Evolutionary conservation across 2,329 filamentous ascomycete genomes (phyloP).

Genomic region (Aspergillus transmontanensis): DNA sequence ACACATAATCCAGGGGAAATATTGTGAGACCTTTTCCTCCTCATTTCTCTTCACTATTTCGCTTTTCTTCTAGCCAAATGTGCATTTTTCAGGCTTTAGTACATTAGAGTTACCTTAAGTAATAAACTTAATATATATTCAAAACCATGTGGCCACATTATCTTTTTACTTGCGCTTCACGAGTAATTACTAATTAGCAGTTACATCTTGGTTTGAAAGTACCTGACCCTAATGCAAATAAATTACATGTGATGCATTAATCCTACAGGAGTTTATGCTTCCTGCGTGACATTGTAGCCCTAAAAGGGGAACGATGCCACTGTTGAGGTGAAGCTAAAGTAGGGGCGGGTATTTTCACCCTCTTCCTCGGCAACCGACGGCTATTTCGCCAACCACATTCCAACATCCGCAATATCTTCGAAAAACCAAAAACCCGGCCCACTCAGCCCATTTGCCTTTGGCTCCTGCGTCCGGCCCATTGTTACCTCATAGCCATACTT

Average conservation of each 20-base stretch:
- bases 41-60: not conserved
- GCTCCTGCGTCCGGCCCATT: not conserved
- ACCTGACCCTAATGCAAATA: not conserved
- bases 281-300: not conserved
- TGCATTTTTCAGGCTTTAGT: too few relatives aligned
- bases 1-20: not conserved
- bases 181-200: not conserved
- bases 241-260: not conserved
- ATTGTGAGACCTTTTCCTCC: not conserved
- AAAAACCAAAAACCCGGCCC: constrained; percentile 2
- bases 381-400: constrained; percentile 17
- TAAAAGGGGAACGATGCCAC: not conserved
- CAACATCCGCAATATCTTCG: constrained; percentile 8
- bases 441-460: not conserved
- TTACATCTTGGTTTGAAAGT: not conserved
- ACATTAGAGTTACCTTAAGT: not conserved
- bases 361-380: constrained; percentile 18
- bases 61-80: not conserved
- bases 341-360: constrained; percentile 12
- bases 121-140: not conserved
- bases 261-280: not conserved
- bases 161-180: too few relatives aligned
- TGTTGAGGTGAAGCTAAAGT: not conserved
- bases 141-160: too few relatives aligned
- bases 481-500: not conserved